These are phyloP conservation scores for Pseudocercospora vitis DNA, from an alignment of 2,329 filamentous ascomycete genomes.

Conservation along the genomic window DNA sequence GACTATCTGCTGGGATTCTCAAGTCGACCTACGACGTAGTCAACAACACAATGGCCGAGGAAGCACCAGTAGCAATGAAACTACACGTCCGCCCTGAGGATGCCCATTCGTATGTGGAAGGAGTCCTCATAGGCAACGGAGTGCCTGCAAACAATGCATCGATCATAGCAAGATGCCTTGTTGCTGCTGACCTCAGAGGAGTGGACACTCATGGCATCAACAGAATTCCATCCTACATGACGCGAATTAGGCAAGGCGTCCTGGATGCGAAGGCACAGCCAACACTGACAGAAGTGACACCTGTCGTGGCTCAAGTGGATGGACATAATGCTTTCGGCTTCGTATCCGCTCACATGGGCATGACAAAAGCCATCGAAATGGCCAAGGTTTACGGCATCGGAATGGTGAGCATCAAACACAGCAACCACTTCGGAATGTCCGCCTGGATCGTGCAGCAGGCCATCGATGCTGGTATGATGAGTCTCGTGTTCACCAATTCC, in stretches of 20 bases:
- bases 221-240: conserved; percentile 75
- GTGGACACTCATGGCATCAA: conserved; percentile 79
- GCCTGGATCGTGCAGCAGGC: conserved; percentile 80
- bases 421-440: conserved; percentile 81
- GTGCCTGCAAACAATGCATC: conserved; percentile 60
- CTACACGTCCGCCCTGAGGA: conserved; percentile 32
- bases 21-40: neutral
- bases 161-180: conserved; percentile 66
- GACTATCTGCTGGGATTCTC: no score
- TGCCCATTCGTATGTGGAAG: conserved; percentile 50
- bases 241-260: conserved; percentile 68
- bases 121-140: conserved; percentile 61
- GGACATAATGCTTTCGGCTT: conserved; percentile 75
- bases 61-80: conserved; percentile 15
- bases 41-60: conserved; percentile 22
- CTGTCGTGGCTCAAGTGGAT: conserved; percentile 67
- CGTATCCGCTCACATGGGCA: conserved; percentile 65
- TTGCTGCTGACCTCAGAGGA: conserved; percentile 73
- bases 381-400: conserved; percentile 68
- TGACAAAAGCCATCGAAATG: conserved; percentile 66
- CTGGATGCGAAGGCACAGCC: conserved; percentile 63
- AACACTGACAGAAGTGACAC: conserved; percentile 61
- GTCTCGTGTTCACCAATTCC: conserved; percentile 60
- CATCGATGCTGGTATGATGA: conserved; percentile 65
- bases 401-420: conserved; percentile 72